Base-by-base conservation (phyloP, 495 filamentous ascomycete genomes). In the Astrothelium subdiscretum region DNA sequence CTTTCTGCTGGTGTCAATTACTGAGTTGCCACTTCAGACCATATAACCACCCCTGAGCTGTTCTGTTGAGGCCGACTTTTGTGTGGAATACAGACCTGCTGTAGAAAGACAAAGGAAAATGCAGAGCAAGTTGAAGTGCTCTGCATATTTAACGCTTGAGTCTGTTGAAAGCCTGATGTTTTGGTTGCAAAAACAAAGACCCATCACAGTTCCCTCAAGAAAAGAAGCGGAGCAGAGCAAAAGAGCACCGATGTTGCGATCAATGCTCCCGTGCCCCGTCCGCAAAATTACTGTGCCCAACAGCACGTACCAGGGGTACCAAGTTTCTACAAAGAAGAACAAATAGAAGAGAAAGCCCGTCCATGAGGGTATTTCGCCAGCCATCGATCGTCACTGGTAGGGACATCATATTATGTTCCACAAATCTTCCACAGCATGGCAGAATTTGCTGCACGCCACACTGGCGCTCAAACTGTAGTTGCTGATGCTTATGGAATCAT, bases 361-460 rank as follows among this genome's bases (percentile, higher is more conserved):
- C 24, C 12, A 5, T 15, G 20, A 8, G 48, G 48, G 48, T 29
- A 54, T 54, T 10, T n/a, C 8, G 20, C 8, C 3, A 24, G 24
- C 20, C 48, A 15, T 54, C 48, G 20, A 29, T 54, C 48, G 15
- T 54, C 15, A 29, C 15, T 10, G 29, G 29, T 27, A 8, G 5
- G 24, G 24, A 29, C 5, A 27, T 76, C 82, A 98, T 67, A 96
- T 82, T 66, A 98, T 90, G 67, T 91, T 85, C 94, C 94, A 98
- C 43, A 87, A 85, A 72, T 98, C 94, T 75, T 98, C 94, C 31
- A 91, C 94, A 52, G 94, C 94, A 75, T 98, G 94, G 77, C 94
- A 97, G 79, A 98, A 97, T 76, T 97, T 97, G 79, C 91, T 95
- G 79, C 94, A 98, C 35, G 94, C 94, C 32, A 98, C 92, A 78